Percentiles rank a stretch among this genome's conserved stretches.
Evolutionary conservation across 805 yeast species (phyloP).

Genomic region (Candida manassasensis): DNA sequence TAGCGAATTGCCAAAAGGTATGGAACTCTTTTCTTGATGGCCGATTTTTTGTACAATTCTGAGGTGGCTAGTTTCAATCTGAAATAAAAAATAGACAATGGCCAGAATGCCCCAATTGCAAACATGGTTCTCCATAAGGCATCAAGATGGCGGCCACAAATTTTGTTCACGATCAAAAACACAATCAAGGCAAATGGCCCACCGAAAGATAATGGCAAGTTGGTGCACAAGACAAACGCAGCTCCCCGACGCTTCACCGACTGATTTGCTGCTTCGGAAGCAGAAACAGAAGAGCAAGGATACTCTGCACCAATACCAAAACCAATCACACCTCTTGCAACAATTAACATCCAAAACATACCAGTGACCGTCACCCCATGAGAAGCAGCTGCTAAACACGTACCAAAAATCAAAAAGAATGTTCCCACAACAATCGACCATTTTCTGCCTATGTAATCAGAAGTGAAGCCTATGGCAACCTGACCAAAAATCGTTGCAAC

Average conservation of each 20-base stretch:
- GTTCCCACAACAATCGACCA: conserved; percentile 68
- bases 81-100: conserved; percentile 66
- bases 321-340: conserved; percentile 72
- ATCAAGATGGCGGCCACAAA: conserved; percentile 42
- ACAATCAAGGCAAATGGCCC: conserved; percentile 72
- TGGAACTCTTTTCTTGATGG: conserved; percentile 50
- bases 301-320: conserved; percentile 79
- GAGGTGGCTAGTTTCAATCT: conserved; percentile 67
- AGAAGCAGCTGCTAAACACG: conserved; percentile 64
- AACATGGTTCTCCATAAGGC: conserved; percentile 70
- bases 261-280: conserved; percentile 73
- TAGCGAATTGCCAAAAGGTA: conserved; percentile 56
- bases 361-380: conserved; percentile 57
- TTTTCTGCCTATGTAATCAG: conserved; percentile 66
- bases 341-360: conserved; percentile 73
- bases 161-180: conserved; percentile 63
- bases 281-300: conserved; percentile 63
- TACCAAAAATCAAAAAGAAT: conserved; percentile 55
- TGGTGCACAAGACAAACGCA: conserved; percentile 60
- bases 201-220: conserved; percentile 69
- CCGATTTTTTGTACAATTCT: conserved; percentile 56
- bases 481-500: conserved; percentile 72
- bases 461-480: conserved; percentile 57
- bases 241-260: conserved; percentile 61
- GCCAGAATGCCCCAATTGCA: conserved; percentile 62